Base-by-base conservation (phyloP, 768 basidiomycete species). In the Royoungia palumana region DNA sequence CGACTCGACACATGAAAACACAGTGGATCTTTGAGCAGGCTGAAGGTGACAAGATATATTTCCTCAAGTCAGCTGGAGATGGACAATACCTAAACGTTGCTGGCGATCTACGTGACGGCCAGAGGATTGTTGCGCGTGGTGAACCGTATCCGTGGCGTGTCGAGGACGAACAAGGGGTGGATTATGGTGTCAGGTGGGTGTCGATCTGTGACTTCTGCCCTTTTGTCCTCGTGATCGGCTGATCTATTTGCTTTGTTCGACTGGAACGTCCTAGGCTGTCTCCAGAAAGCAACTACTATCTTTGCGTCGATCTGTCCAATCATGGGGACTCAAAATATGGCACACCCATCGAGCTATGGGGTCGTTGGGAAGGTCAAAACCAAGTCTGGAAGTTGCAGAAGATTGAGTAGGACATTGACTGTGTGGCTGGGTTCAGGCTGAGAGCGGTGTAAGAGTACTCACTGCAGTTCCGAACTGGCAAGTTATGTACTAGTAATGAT, bases 131-230 rank as follows among this genome's bases (percentile, higher is more conserved):
- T 16, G 77, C 70, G 3, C 54, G 55, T 4, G 30, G 61, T 2
- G 59, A 65, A 0, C 71, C 72, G 3, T 70, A 67, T 41, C 61
- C 64, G 34, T 84, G 81, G 81, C 66, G 76, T 53, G 72, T 83
- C 57, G 73, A 72, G 70, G 78, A 81, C 41, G 64, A 72, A n/a
- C 46, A 58, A 8, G 67, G 77, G 36, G 50, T 63, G 0, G 62
- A 67, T 3, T 59, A 59, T 3, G 55, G 54, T 0, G 75, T 75
- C 58, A 68, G 80, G 81, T 80, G 17, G 21, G 75, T 11, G 22
- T n/a, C 6, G 34, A n/a, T n/a, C n/a, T n/a, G n/a, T n/a, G n/a
- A n/a, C n/a, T n/a, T n/a, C n/a, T n/a, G n/a, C n/a, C n/a, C n/a
- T n/a, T n/a, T n/a, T n/a, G n/a, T n/a, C n/a, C n/a, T n/a, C n/a